These are phyloP conservation scores for Aspergillus carbonarius DNA, from an alignment of 2,329 filamentous ascomycete genomes.

Conservation along the genomic window DNA sequence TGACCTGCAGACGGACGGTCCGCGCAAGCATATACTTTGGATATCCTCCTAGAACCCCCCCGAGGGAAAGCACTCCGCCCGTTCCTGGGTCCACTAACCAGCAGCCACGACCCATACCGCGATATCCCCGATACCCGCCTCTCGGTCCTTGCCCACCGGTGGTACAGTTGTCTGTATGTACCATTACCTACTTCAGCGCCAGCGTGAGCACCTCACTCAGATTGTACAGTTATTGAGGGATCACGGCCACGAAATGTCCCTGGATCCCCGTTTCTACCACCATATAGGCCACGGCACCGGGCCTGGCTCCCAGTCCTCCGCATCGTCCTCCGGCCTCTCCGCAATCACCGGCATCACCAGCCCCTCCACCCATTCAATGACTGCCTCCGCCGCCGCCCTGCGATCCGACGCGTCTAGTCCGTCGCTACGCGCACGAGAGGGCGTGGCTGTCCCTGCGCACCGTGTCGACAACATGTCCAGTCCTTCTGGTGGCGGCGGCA, in stretches of 20 bases:
- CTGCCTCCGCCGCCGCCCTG: slow-evolving; percentile 36
- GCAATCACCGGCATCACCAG: slow-evolving; percentile 37
- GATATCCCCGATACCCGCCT: slow-evolving; percentile 1
- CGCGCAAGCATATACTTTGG: neutral
- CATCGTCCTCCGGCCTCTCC: slow-evolving; percentile 34
- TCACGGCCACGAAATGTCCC: slow-evolving; percentile 40
- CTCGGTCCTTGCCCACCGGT: slow-evolving; percentile 14
- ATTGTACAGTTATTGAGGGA: slow-evolving; percentile 42
- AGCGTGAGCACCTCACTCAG: slow-evolving; percentile 41
- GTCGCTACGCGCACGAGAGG: slow-evolving; percentile 71
- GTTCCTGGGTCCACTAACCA: slow-evolving; percentile 1
- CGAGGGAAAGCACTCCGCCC: neutral
- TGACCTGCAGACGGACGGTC: neutral
- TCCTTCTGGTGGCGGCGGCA: slow-evolving; percentile 69
- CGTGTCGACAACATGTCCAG: slow-evolving; percentile 45
- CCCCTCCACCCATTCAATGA: slow-evolving; percentile 37
- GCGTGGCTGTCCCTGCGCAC: slow-evolving; percentile 56
- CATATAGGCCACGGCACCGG: slow-evolving; percentile 30
- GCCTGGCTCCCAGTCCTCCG: slow-evolving; percentile 36
- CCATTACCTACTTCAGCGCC: slow-evolving; percentile 37
- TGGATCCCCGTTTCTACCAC: slow-evolving; percentile 43
- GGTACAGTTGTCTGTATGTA: slow-evolving; percentile 40
- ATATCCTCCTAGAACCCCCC: neutral
- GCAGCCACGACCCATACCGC: slow-evolving; percentile 5
- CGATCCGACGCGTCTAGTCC: slow-evolving; percentile 73